phyloP scores from a whole-genome alignment of 2,329 filamentous ascomycete species.

The Botryotinia globosa region DNA sequence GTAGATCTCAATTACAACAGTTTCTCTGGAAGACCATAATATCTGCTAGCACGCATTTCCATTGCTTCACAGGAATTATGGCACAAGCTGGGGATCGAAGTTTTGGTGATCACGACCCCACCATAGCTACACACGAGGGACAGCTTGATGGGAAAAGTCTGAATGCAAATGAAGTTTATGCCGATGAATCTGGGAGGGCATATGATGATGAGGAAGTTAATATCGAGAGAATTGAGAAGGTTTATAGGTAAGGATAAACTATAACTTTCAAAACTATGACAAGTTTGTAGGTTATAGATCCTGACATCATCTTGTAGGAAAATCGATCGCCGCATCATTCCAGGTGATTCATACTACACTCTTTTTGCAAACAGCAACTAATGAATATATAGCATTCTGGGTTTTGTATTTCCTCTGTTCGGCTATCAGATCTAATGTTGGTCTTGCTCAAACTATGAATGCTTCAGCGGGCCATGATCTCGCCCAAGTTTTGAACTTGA shows the following conservation, averaged over 20 bases:
- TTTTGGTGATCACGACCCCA: conserved; percentile 20
- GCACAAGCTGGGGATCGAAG: conserved; percentile 27
- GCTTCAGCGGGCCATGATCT: conserved; percentile 67
- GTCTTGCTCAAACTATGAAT: conserved; percentile 95
- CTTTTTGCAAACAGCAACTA: background rate
- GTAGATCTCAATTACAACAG: background rate
- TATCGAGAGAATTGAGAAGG: conserved; percentile 37
- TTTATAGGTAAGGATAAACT: conserved; percentile 39
- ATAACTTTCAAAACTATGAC: conserved; percentile 4
- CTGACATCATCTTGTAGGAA: conserved; percentile 40
- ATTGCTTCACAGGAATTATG: conserved; percentile 37
- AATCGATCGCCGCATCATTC: conserved; percentile 56
- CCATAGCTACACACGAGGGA: conserved; percentile 6
- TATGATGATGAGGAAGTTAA: conserved; percentile 29
- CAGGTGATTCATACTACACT: conserved; percentile 38
- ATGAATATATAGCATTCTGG: conserved; percentile 66
- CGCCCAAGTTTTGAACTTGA: conserved; percentile 65
- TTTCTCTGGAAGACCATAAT: background rate
- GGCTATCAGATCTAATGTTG: conserved; percentile 87
- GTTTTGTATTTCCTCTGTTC: conserved; percentile 88
- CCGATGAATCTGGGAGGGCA: conserved; percentile 21
- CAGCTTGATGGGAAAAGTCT: conserved; percentile 16
- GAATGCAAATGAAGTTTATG: conserved; percentile 7
- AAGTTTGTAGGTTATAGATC: background rate
- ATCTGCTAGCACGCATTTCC: conserved; percentile 37